phyloP scores from a whole-genome alignment of 768 basidiomycete species.

The Plicaturopsis crispa region DNA sequence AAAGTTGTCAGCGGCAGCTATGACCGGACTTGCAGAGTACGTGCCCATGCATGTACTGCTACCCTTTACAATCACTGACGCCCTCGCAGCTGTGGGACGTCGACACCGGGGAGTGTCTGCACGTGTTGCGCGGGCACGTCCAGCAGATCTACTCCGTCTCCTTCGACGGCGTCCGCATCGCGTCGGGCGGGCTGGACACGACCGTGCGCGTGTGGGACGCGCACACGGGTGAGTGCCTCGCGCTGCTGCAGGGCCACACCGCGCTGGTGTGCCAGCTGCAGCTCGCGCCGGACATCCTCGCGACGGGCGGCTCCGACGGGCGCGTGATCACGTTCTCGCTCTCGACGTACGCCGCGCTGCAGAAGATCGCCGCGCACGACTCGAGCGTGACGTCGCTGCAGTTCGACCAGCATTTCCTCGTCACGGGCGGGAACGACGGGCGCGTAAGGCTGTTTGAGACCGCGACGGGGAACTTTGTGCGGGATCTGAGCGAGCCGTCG shows the following conservation, averaged over 20 bases:
- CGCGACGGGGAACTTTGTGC: conserved; percentile 55
- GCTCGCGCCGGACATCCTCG: conserved; percentile 59
- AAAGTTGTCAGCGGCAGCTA: conserved; percentile 89
- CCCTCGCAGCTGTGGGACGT: conserved; percentile 75
- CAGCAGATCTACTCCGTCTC: conserved; percentile 85
- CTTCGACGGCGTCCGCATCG: conserved; percentile 77
- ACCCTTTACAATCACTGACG: conserved; percentile 3
- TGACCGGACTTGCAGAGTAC: conserved; percentile 77
- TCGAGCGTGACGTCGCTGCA: conserved; percentile 83
- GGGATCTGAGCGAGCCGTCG: conserved; percentile 70
- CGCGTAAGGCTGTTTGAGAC: conserved; percentile 69
- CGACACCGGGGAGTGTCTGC: conserved; percentile 82
- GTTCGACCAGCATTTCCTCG: conserved; percentile 74
- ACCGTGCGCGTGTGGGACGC: conserved; percentile 90
- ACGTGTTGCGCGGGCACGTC: conserved; percentile 74
- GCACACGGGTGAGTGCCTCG: conserved; percentile 80
- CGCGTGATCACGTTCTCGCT: conserved; percentile 70
- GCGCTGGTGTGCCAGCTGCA: conserved; percentile 90
- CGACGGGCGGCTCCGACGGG: conserved; percentile 86
- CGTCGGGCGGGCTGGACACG: conserved; percentile 89
- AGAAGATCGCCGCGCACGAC: conserved; percentile 83
- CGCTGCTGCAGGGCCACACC: conserved; percentile 85
- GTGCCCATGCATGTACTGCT: conserved; percentile 13
- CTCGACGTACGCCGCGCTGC: conserved; percentile 31
- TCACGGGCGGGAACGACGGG: conserved; percentile 83